Evolutionary conservation across 352 stramenopile species (phyloP).

Genomic region (Globisporangium paddicum): DNA sequence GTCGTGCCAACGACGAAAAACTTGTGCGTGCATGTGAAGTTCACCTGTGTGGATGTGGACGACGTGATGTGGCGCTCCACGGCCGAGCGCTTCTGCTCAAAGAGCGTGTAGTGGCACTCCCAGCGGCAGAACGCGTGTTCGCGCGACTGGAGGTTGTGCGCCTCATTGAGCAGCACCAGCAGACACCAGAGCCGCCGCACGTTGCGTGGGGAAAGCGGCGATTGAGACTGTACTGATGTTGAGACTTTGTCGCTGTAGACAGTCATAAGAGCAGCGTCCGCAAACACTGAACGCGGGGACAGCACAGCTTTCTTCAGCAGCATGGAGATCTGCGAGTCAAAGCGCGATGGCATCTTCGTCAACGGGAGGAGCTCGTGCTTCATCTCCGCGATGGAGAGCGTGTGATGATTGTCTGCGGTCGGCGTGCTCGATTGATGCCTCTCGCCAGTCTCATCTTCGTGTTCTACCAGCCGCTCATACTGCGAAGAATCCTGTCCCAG

Average conservation of each 20-base stretch:
- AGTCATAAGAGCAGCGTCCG: not conserved
- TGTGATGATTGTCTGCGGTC: not conserved
- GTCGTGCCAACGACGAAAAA: conserved; percentile 46
- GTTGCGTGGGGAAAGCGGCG: conserved; percentile 27
- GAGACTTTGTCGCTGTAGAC: not conserved
- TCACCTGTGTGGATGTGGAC: conserved; percentile 12
- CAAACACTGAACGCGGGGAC: conserved; percentile 33
- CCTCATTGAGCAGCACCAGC: conserved; percentile 51
- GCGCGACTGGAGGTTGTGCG: conserved; percentile 52
- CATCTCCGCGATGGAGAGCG: conserved; percentile 11
- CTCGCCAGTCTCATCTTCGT: not conserved
- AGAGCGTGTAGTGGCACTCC: conserved; percentile 68
- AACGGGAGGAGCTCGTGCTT: conserved; percentile 30
- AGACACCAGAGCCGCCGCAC: conserved; percentile 44
- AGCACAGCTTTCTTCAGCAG: conserved; percentile 44
- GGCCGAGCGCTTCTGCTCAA: conserved; percentile 49
- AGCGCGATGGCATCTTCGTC: conserved; percentile 18
- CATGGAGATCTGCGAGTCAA: conserved; percentile 39
- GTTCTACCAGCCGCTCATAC: not conserved
- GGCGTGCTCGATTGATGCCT: not conserved
- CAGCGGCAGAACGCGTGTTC: conserved; percentile 57
- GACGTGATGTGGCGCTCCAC: conserved; percentile 30
- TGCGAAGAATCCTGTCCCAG: not conserved
- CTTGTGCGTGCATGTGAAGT: conserved; percentile 63
- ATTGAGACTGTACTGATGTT: not conserved